Conservation (phyloP, 768 basidiomycete species). For the Lentinula raphanica region DNA sequence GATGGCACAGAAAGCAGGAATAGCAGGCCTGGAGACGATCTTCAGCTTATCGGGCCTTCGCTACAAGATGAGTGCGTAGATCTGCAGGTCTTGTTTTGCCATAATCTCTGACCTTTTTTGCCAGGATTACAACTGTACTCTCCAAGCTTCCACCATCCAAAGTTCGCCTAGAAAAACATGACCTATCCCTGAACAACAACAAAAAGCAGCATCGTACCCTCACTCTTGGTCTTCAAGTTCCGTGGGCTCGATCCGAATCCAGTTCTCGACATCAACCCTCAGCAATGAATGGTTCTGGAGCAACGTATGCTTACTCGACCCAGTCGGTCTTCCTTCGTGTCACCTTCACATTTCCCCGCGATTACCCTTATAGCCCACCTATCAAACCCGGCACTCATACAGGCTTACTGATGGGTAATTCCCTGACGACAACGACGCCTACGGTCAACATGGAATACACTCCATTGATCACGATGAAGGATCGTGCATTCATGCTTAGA, state of each 20-base stretch:
- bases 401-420: not conserved
- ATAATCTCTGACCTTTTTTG: not conserved
- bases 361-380: slow-evolving; percentile 67
- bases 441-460: slow-evolving; percentile 79
- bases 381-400: not conserved
- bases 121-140: slow-evolving; percentile 69
- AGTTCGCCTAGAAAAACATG: slow-evolving; percentile 82
- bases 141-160: slow-evolving; percentile 61
- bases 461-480: slow-evolving; percentile 71
- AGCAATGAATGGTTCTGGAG: not conserved
- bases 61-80: slow-evolving; percentile 68
- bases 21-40: slow-evolving; percentile 32
- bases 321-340: slow-evolving; percentile 77
- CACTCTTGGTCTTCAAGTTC: slow-evolving; percentile 82
- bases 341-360: slow-evolving; percentile 82
- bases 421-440: slow-evolving; percentile 40
- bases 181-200: not conserved
- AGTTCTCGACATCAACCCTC: not conserved
- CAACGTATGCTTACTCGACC: slow-evolving; percentile 2
- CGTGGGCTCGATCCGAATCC: slow-evolving; percentile 77
- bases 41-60: slow-evolving; percentile 29
- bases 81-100: not conserved
- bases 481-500: slow-evolving; percentile 73
- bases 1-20: slow-evolving; percentile 15
- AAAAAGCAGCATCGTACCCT: slow-evolving; percentile 53